A percentile compares a stretch with the other conserved stretches of the same genome.
Conservation (phyloP, 2,329 filamentous ascomycete species). For the Aspergillus unguis region DNA sequence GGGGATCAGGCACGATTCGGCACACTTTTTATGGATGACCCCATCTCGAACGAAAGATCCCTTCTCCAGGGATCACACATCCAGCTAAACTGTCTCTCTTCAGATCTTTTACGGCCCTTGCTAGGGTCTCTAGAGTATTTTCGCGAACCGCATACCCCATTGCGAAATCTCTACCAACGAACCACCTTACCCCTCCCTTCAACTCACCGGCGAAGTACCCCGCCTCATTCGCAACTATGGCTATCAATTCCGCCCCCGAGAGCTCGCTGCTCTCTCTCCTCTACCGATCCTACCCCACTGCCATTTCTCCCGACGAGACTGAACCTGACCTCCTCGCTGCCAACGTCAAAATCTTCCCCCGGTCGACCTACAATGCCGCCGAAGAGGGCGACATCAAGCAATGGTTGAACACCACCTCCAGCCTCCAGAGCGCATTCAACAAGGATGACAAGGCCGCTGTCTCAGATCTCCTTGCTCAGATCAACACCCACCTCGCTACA, state of each 20-base stretch:
- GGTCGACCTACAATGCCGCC: conserved; percentile 67
- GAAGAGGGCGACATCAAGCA: conserved; percentile 86
- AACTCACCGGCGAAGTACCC: conserved; percentile 17
- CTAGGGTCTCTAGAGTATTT: conserved; percentile 19
- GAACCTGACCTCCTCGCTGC: conserved; percentile 45
- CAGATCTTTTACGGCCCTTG: conserved; percentile 15
- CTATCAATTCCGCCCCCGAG: conserved; percentile 34
- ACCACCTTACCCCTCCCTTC: conserved; percentile 26
- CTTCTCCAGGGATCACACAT: conserved; percentile 15
- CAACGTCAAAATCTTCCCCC: conserved; percentile 63
- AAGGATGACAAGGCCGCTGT: conserved; percentile 54
- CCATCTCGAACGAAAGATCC: conserved; percentile 17
- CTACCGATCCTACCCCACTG: conserved; percentile 43
- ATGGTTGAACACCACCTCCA: conserved; percentile 76
- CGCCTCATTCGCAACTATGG: conserved; percentile 25
- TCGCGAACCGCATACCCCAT: conserved; percentile 16
- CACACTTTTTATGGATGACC: conserved; percentile 14
- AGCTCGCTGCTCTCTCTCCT: conserved; percentile 45
- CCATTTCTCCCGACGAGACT: conserved; percentile 39
- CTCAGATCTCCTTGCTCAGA: conserved; percentile 66
- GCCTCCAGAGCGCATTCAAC: conserved; percentile 55
- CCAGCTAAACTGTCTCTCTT: conserved; percentile 19
- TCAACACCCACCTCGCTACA: conserved; percentile 83
- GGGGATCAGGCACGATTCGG: conserved; percentile 11
- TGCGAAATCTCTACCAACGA: conserved; percentile 6